Base-by-base conservation (phyloP, 495 filamentous ascomycete species). In the Talaromyces ruber region DNA sequence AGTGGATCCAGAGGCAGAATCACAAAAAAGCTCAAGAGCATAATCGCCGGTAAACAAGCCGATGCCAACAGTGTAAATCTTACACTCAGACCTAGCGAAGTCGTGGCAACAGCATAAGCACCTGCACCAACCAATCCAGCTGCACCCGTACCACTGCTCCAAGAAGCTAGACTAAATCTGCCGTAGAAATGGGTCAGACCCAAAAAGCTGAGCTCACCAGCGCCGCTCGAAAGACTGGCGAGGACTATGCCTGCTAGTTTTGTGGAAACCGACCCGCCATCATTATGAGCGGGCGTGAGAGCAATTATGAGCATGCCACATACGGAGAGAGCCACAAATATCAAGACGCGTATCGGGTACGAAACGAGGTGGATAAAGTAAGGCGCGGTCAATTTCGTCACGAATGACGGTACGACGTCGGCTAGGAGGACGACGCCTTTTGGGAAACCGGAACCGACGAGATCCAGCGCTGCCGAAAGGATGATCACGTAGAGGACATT, bases 401-500 rank as follows among this genome's bases (percentile, higher is more conserved):
- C 67, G 74, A 98, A 96, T 18, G 88, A 89, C 11, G 94, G 94
- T 18, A 95, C 79, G 62, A 98, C 90, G 72, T 96, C 90, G 64
- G 92, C 91, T 62, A 98, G 90, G 43, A 98, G 88, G 64, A 98
- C 93, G 54, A 95, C 81, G 61, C 87, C 91, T 72, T 97, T 97
- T 28, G 93, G 94, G 1, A 96, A 79, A 54, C 76, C 70, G 39
- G 88, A 85, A 11, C 93, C 93, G 69, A 98, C 94, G 62, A 98
- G 88, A 71, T 98, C 94, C 63, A 96, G 88, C 22, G 94, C 93
- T n/a, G 94, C 89, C 14, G 92, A 92, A 66, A 98, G 86, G 72
- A 98, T 91, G 71, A 98, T 88, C 32, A 98, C 93, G 71, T 98
- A 98, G 74, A 97, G 89, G 69, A 98, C 89, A 77, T 97, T 98